These are phyloP conservation scores for Scutellaria minor DNA, from an alignment of 257 asterid species.

Conservation along the genomic window DNA sequence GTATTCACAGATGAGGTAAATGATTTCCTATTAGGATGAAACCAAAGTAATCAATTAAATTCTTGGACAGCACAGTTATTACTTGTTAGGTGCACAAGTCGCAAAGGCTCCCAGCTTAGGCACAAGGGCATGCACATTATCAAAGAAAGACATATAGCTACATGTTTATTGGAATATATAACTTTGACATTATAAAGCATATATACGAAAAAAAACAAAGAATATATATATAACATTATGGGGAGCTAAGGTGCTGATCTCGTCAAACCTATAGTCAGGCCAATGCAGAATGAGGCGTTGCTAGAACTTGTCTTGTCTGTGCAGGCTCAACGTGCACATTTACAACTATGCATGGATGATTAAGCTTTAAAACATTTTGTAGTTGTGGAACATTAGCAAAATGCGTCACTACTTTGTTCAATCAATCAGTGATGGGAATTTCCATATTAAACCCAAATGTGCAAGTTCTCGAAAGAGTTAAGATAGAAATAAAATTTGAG, in stretches of 20 bases:
- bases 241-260: too few relatives aligned
- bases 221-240: too few relatives aligned
- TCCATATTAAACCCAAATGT: conserved; percentile 14
- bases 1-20: conserved; percentile 20
- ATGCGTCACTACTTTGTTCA: conserved; percentile 16
- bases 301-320: not conserved
- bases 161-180: not conserved
- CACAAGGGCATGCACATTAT: conserved; percentile 5
- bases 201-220: not conserved
- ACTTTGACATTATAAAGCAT: not conserved
- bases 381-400: conserved; percentile 19
- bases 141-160: not conserved
- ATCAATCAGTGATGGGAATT: conserved; percentile 3
- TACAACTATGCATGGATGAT: not conserved
- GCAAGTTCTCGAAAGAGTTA: not conserved
- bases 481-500: conserved; percentile 23
- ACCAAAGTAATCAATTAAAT: not conserved
- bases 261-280: not conserved
- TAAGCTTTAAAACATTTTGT: not conserved
- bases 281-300: not conserved
- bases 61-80: not conserved
- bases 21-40: conserved; percentile 17
- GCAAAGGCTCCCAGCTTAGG: not conserved
- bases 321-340: not conserved
- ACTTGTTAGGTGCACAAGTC: not conserved